These are phyloP conservation scores for Pseudogymnoascus sp. DNA, from an alignment of 2,329 filamentous ascomycete species.

Conservation along the genomic window DNA sequence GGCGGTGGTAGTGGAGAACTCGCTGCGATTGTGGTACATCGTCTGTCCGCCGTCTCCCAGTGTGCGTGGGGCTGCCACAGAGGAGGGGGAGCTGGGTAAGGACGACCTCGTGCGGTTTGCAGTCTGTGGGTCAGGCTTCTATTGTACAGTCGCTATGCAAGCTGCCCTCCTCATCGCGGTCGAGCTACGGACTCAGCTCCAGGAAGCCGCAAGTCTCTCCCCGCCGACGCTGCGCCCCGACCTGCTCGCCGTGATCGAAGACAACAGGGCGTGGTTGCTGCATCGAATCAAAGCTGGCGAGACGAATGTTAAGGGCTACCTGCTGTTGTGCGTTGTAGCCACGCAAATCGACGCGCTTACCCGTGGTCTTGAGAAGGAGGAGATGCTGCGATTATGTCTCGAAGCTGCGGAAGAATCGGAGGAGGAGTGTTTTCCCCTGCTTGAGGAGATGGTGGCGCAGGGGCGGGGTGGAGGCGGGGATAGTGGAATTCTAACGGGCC, in stretches of 20 bases:
- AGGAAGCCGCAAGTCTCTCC: constrained; percentile 36
- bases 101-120: constrained; percentile 34
- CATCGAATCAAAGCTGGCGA: constrained; percentile 35
- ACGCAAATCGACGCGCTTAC: constrained; percentile 38
- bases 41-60: constrained; percentile 29
- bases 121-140: constrained; percentile 36
- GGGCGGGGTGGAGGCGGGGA: constrained; percentile 12
- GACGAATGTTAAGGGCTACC: constrained; percentile 37
- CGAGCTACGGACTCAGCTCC: constrained; percentile 36
- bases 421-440: constrained; percentile 28
- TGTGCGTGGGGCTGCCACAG: constrained; percentile 15
- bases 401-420: constrained; percentile 33
- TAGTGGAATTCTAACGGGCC: constrained; percentile 18
- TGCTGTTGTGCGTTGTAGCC: constrained; percentile 30
- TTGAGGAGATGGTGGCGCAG: constrained; percentile 28
- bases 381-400: constrained; percentile 31
- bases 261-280: constrained; percentile 33
- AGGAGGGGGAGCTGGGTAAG: constrained; percentile 6
- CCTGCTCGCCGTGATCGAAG: constrained; percentile 35
- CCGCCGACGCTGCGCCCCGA: constrained; percentile 33
- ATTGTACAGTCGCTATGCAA: constrained; percentile 31
- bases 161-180: constrained; percentile 32
- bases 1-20: constrained; percentile 40
- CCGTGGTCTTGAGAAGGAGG: constrained; percentile 29
- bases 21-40: constrained; percentile 38